Evolutionary conservation across 2,329 filamentous ascomycete genomes (phyloP).

Genomic region (Beauveria scarabaeidicola): DNA sequence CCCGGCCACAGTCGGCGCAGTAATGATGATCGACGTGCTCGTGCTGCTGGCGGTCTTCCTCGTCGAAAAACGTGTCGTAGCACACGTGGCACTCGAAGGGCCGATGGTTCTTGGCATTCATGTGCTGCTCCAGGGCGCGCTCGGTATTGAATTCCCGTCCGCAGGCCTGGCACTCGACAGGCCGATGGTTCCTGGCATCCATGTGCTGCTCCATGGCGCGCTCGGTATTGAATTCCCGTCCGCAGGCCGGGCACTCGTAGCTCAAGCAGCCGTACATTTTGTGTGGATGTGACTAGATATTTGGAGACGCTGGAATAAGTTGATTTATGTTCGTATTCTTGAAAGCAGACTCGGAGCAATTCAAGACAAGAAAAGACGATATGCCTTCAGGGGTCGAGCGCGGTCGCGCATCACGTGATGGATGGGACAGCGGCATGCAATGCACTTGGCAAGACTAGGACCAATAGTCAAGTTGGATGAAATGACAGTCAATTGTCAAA

Average conservation of each 20-base stretch:
- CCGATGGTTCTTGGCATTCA: conserved; percentile 23
- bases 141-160: conserved; percentile 17
- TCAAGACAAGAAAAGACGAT: no score
- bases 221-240: conserved; percentile 17
- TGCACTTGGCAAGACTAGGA: no score
- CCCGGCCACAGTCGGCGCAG: conserved; percentile 25
- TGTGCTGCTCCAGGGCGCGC: conserved; percentile 21
- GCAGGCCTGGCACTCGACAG: conserved; percentile 25
- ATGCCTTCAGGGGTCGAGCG: no score
- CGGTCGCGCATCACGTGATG: no score
- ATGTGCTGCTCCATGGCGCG: conserved; percentile 21
- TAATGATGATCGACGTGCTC: conserved; percentile 23
- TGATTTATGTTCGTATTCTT: not conserved
- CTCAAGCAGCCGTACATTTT: not conserved
- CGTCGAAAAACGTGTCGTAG: conserved; percentile 13
- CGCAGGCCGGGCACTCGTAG: conserved; percentile 22
- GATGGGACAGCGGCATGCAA: no score
- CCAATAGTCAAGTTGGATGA: no score
- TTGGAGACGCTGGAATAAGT: no score
- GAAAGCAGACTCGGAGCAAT: no score
- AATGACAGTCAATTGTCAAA: no score
- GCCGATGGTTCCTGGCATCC: conserved; percentile 10
- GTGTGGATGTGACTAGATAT: not conserved
- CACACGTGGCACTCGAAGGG: conserved; percentile 21
- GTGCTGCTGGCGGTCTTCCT: conserved; percentile 17